phyloP scores from a whole-genome alignment of 2,329 filamentous ascomycete species.

The Cladosporium phlei region DNA sequence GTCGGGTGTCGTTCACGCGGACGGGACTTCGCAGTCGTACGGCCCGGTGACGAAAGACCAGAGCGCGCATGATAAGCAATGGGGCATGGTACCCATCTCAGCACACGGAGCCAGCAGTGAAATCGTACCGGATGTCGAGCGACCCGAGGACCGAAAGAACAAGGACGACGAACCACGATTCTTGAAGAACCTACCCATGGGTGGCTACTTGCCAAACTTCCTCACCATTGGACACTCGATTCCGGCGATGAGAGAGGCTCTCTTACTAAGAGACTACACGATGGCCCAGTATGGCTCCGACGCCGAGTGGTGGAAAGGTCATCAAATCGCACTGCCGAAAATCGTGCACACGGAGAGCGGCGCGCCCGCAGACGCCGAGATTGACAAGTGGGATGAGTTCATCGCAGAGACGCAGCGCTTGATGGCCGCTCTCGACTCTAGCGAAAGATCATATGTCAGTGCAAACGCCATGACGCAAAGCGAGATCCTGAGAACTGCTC shows the following conservation, averaged over 20 bases:
- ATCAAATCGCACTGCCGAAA: slow-evolving; percentile 45
- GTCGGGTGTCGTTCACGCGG: slow-evolving; percentile 46
- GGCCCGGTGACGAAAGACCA: slow-evolving; percentile 47
- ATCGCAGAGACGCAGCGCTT: slow-evolving; percentile 56
- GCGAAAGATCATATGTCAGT: slow-evolving; percentile 56
- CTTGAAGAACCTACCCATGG: slow-evolving; percentile 51
- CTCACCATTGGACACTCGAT: slow-evolving; percentile 60
- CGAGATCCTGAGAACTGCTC: slow-evolving; percentile 20
- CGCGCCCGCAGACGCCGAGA: slow-evolving; percentile 23
- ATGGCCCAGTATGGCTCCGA: slow-evolving; percentile 52
- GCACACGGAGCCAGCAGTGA: slow-evolving; percentile 34
- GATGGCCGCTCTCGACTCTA: slow-evolving; percentile 57
- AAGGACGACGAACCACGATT: slow-evolving; percentile 50
- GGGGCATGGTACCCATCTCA: slow-evolving; percentile 44
- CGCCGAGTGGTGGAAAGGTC: slow-evolving; percentile 59
- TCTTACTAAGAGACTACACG: slow-evolving; percentile 46
- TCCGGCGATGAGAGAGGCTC: slow-evolving; percentile 53
- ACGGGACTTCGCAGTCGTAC: slow-evolving; percentile 40
- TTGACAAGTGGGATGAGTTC: slow-evolving; percentile 41
- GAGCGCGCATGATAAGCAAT: slow-evolving; percentile 51
- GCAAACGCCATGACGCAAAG: slow-evolving; percentile 42
- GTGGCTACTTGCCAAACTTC: slow-evolving; percentile 53
- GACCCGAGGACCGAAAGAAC: slow-evolving; percentile 41
- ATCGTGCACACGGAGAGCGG: slow-evolving; percentile 42
- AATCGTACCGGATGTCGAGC: slow-evolving; percentile 46